Evolutionary conservation across 2,329 filamentous ascomycete species (phyloP), one percentile per base, ranked within the genome.

Genomic region (Arthrobotrys entomopaga): DNA sequence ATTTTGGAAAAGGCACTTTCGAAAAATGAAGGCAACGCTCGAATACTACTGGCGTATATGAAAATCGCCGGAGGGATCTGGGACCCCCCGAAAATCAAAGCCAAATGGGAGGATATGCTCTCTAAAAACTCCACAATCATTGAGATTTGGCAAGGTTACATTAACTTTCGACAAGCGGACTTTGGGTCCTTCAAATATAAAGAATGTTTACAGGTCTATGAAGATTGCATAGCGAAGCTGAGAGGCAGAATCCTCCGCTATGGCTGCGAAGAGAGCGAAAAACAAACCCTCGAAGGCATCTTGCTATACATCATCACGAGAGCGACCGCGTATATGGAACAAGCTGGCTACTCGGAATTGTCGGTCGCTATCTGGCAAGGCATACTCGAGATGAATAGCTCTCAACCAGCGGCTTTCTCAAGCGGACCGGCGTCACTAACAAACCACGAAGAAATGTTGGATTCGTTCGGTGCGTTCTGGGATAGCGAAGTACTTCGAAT

Each of bases 361-460:
- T 89, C 92, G 0, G 83, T 91, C 2, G 92, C 89, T 8, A 85
- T 90, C 3, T 97, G 94, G 93, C 94, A 98, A 82, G 91, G 88
- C 4, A 78, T 91, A 0, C 81, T 97, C 0, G 94, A 97, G 79
- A 84, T 90, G 60, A 88, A 87, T 16, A 86, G 92, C 71, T 88
- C 87, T 53, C 84, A 84, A 2, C 88, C 90, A 1, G 59, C 78
- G 2, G 65, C 79, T 3, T 58, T 82, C 29, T 1, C 20, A 22
- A 16, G 61, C 8, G 50, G 56, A 24, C 65, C 71, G n/a, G 29
- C 1, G 64, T 78, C n/a, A 53, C 78, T 46, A n/a, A 76, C 78
- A 1, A 63, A 78, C 10, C 77, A 76, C n/a, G 53, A 77, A 8
- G 76, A 77, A 3, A 57, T 84, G 10, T 79, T 81, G 1, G 79